phyloP scores from a whole-genome alignment of 495 filamentous ascomycete genomes.

The Penicillium angulare region DNA sequence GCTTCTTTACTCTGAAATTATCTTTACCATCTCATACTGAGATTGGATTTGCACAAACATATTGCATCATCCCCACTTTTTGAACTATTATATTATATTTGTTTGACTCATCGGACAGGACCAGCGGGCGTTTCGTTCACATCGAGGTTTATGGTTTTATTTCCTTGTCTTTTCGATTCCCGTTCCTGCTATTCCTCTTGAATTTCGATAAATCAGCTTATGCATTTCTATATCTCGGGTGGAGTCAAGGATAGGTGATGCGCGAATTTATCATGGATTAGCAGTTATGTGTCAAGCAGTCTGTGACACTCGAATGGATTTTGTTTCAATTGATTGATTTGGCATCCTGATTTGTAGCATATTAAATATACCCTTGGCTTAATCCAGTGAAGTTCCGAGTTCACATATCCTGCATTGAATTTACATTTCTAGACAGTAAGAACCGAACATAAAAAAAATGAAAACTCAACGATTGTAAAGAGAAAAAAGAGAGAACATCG shows the following conservation, averaged over 20 bases:
- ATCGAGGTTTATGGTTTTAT: not conserved
- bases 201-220: not conserved
- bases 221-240: conserved; percentile 13
- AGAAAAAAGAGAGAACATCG: not conserved
- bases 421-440: not conserved
- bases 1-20: not conserved
- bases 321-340: no score
- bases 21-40: conserved; percentile 1
- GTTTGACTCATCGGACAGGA: conserved; percentile 18
- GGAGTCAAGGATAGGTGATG: conserved; percentile 13
- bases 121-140: conserved; percentile 31
- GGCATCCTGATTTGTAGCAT: no score
- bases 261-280: no score
- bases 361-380: no score
- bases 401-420: no score
- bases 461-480: not conserved
- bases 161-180: conserved; percentile 3
- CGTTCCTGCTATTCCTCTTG: not conserved
- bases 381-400: no score
- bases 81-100: conserved; percentile 9
- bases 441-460: not conserved
- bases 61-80: conserved; percentile 27
- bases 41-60: conserved; percentile 16
- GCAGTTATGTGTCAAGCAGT: no score
- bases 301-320: no score